Base-by-base conservation (phyloP, 1,284 basidiomycete genomes). In the Blastosporella zonata region DNA sequence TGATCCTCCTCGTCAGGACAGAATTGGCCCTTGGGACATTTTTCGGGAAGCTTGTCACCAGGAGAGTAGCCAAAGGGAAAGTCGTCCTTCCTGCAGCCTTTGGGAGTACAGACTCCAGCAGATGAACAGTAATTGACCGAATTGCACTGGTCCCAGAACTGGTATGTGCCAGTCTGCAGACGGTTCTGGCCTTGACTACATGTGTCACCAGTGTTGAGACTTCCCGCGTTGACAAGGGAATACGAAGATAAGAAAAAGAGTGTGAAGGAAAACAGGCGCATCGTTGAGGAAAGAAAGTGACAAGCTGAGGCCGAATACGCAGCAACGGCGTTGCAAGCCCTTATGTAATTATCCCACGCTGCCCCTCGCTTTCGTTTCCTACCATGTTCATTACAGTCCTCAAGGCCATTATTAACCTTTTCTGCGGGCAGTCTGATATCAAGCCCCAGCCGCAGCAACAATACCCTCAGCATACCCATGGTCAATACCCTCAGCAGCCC, bases 1-100 rank as follows among this genome's bases (percentile, higher is more conserved):
- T 67, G 70, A 59, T 85, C 82, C 54, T 80, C 81, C 66, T 93
- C 91, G 61, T 95, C 91, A 1, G 91, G 92, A 67, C 92, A 95
- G 67, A 91, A 93, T 55, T 74, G 61, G 20, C 79, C 83, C 15
- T 59, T 56, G 2, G 68, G 64, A 60, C 91, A 94, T 54, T 81
- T 73, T 6, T 73, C 68, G 1, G 90, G 90, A 22, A 89, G 59
- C 28, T 68, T 54, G 40, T 67, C 59, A 46, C 61, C 62, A 46
- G 67, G 60, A 8, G 58, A 20, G 60, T 83, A 89, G 23, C 86
- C 86, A 61, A 88, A 86, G 0, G 87, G 86, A 61, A 76, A 91
- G 46, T 87, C 81, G 63, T 93, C 90, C 52, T 67, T 78, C 54
- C 91, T 75, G 66, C 90, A 95, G 6, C 81, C 77, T 60, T 82